These are phyloP conservation scores for Cryphonectria parasitica DNA, from an alignment of 2,329 filamentous ascomycete species.

Conservation along the genomic window DNA sequence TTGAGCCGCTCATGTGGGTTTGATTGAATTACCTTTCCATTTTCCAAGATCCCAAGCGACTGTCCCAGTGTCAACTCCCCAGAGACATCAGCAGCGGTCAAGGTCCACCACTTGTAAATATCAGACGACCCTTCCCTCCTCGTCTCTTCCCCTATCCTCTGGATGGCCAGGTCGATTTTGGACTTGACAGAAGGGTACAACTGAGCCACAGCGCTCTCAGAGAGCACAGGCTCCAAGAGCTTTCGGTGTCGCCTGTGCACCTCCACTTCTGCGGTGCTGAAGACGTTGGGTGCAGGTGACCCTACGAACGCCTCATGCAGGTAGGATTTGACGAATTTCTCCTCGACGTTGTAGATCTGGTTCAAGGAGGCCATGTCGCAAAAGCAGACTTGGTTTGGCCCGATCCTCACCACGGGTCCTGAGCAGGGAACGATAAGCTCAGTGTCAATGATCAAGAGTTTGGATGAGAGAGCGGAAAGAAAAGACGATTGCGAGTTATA, in stretches of 20 bases:
- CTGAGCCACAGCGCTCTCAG: constrained; percentile 40
- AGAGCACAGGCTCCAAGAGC: constrained; percentile 47
- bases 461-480: neutral
- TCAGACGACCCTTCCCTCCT: constrained; percentile 43
- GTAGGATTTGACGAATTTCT: constrained; percentile 36
- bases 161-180: constrained; percentile 45
- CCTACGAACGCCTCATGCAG: constrained; percentile 33
- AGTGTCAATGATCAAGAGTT: neutral
- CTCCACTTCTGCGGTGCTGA: constrained; percentile 45
- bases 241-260: constrained; percentile 45
- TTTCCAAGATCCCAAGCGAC: constrained; percentile 57
- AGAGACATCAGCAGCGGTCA: constrained; percentile 58
- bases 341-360: constrained; percentile 37
- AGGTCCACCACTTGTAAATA: constrained; percentile 57
- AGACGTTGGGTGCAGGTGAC: constrained; percentile 38
- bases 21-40: constrained; percentile 44
- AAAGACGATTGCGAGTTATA: neutral
- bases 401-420: constrained; percentile 36
- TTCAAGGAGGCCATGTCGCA: constrained; percentile 32
- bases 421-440: neutral
- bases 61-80: constrained; percentile 58
- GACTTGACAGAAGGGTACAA: constrained; percentile 41
- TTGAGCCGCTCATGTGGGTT: too few species aligned
- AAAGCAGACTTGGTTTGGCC: constrained; percentile 35
- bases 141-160: constrained; percentile 50